Base-by-base conservation (phyloP, 768 basidiomycete genomes). In the Collybia sordida region DNA sequence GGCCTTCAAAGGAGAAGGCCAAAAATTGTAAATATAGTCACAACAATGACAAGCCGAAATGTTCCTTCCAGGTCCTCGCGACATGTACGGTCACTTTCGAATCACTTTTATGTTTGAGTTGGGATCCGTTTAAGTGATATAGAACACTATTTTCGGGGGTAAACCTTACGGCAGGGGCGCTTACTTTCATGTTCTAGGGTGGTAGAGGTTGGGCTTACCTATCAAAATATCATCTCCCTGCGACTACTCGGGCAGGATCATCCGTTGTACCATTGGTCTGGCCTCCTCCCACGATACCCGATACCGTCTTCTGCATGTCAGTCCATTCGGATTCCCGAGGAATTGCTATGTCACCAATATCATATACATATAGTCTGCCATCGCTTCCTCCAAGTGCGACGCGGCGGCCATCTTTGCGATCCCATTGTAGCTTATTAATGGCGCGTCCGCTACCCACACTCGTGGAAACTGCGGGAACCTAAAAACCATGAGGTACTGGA, bases 361-460 rank as follows among this genome's bases (percentile, higher is more conserved):
- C 96, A 64, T 96, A 98, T 28, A 99, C 79, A 68, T 97, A 96
- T 51, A 99, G 70, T 55, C 81, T 84, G 12, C 97, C 97, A 55
- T 98, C 96, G 56, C 90, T 91, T 3, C 91, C 90, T 24, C 96
- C 97, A 23, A 98, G 67, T 1, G 90, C 96, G 2, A 83, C 93
- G 21, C 94, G 84, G 28, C 92, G 82, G 0, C 94, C 95, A 47
- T 98, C 93, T 61, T 95, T 91, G 46, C 81, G 77, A 62, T 99
- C 97, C 94, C 95, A 99, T 59, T 90, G 81, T 22, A 98, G 65
- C 70, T 98, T 98, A 76, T 99, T 99, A 57, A 99, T 81, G 3
- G 94, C 95, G 1, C 86, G 82, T 0, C 85, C 85, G 1, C 85
- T 77, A 4, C 86, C 88, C 36, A 94, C 85, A 15, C 74, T 78